Base-by-base conservation (phyloP, 148 eudicot genomes). In the Vaccinium corymbosum region DNA sequence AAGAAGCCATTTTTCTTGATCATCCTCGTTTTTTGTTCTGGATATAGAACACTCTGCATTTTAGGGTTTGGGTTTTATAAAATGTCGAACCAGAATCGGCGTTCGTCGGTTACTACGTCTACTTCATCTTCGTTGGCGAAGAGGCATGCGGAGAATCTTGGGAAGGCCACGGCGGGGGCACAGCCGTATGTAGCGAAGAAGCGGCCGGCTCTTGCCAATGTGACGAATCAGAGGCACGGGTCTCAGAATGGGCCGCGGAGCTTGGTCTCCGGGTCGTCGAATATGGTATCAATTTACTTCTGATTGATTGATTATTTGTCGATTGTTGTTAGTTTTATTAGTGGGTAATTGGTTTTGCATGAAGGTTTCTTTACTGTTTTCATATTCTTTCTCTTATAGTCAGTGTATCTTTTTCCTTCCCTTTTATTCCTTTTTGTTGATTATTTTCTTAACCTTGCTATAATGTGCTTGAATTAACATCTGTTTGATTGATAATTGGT, bases 191-290 rank as follows among this genome's bases (percentile, higher is more conserved):
- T 55, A 80, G 87, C 92, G 48, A 94, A 94, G 94, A 94, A 92
- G 72, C 86, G 97, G 20, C 93, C 94, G 42, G 93, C 97, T 14
- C 89, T 94, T 0, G 82, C 93, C 29, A 92, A 94, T 49, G 82
- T 93, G 66, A 91, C 94, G 7, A 93, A 93, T 52, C 94, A 93
- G 87, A 80, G 88, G 66, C 85, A 80, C 3, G 85, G 86, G 14
- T 48, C 80, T 10, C 32, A 14, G 8, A 80, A 27, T 81, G 32
- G 86, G 85, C 71, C 68, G 38, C 84, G 86, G 81, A 83, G 17
- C 62, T 77, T 81, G 25, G 57, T 53, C 12, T 82, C 83, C 6
- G 88, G 84, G 19, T 80, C 91, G n/a, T 88, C 90, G 1, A 85
- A 81, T 80, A 70, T 89, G 86, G 94, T 93, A 88, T 80, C 82